These are phyloP conservation scores for Flaveria floridana DNA, from an alignment of 140 eudicot species.

Conservation along the genomic window DNA sequence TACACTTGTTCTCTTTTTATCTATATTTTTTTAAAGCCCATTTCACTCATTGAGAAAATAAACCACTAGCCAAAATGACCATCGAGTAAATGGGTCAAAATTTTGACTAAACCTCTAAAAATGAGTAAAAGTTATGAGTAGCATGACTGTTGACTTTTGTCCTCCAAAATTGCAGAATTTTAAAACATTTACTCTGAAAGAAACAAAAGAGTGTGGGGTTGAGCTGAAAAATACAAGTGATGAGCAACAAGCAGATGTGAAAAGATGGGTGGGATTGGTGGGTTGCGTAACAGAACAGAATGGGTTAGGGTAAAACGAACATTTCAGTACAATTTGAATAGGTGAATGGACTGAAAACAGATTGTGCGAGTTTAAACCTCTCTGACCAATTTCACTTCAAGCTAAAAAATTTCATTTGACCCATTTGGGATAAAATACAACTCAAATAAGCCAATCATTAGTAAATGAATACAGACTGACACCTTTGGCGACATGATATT, in stretches of 20 bases:
- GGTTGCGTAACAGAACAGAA: not conserved
- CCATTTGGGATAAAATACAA: too few relatives aligned
- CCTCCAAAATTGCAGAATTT: too few relatives aligned
- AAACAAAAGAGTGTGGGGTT: too few relatives aligned
- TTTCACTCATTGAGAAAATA: not conserved
- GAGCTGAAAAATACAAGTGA: not conserved
- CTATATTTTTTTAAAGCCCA: not conserved
- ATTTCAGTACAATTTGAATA: not conserved
- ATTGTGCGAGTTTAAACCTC: not conserved
- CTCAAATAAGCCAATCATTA: not conserved
- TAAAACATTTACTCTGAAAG: too few relatives aligned
- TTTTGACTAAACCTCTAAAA: too few relatives aligned
- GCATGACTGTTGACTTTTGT: too few relatives aligned
- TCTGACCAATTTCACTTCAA: not conserved
- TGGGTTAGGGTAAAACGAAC: not conserved
- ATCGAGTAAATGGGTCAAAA: too few relatives aligned
- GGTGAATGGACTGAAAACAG: too few relatives aligned
- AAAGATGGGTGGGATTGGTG: not conserved
- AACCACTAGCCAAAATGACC: not conserved
- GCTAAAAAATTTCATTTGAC: not conserved
- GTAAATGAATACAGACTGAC: not conserved
- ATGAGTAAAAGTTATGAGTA: not conserved
- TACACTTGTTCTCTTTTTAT: too few relatives aligned
- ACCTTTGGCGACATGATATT: not conserved
- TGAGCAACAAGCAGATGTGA: not conserved